Percentiles rank a stretch among this genome's conserved stretches.
Evolutionary conservation across 2,329 filamentous ascomycete species (phyloP).

Genomic region (Byssothecium circinans): DNA sequence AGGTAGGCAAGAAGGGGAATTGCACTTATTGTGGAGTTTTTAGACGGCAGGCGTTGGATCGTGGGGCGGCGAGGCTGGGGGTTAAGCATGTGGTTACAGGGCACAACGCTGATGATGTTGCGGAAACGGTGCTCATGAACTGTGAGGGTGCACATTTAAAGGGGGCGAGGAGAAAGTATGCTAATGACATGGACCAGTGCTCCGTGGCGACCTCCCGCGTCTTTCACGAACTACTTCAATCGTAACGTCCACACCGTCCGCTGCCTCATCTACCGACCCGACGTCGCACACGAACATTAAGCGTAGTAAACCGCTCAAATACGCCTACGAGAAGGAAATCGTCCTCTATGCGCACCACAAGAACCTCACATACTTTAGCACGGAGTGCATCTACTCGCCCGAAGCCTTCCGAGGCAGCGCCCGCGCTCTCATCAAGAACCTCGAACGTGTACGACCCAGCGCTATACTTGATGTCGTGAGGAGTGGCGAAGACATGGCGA

Average conservation of each 20-base stretch:
- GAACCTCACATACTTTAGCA: conserved; percentile 96
- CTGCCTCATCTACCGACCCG: conserved; percentile 54
- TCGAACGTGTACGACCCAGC: conserved; percentile 89
- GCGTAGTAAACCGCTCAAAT: conserved; percentile 94
- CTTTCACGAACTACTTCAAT: conserved; percentile 89
- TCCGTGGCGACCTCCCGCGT: conserved; percentile 85
- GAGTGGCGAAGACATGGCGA: conserved; percentile 95
- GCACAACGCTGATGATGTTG: conserved; percentile 96
- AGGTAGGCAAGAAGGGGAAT: conserved; percentile 96
- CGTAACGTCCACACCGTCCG: conserved; percentile 60
- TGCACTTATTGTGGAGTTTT: conserved; percentile 99
- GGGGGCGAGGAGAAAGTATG: neutral
- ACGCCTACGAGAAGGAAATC: conserved; percentile 98
- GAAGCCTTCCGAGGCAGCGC: conserved; percentile 95
- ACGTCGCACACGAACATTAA: conserved; percentile 76
- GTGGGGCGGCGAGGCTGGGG: conserved; percentile 81
- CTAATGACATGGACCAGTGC: conserved; percentile 49
- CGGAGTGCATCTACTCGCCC: conserved; percentile 96
- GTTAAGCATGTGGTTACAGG: conserved; percentile 96
- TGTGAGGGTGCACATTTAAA: conserved; percentile 27
- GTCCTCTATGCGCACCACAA: conserved; percentile 97
- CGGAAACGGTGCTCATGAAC: conserved; percentile 98
- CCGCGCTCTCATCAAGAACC: conserved; percentile 87
- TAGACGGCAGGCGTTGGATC: conserved; percentile 86
- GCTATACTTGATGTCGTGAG: conserved; percentile 93